Conservation (phyloP, 768 basidiomycete genomes). For the Naganishia antarctica region DNA sequence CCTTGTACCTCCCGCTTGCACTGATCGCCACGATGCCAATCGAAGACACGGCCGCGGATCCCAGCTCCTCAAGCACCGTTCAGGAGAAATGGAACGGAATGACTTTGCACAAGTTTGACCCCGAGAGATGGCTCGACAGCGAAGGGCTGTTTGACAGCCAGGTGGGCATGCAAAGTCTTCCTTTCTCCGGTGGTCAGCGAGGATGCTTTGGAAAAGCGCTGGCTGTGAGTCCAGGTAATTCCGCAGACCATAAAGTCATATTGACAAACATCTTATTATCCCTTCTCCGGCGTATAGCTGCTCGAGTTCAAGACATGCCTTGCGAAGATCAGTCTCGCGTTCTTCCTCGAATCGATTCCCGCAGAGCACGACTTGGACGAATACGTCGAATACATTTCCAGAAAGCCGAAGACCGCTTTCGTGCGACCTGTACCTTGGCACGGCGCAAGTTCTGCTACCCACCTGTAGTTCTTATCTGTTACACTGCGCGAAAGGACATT, state of each 20-base stretch:
- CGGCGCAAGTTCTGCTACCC: no score
- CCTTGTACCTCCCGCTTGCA: constrained; percentile 29
- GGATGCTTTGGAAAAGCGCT: constrained; percentile 43
- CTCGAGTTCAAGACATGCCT: constrained; percentile 41
- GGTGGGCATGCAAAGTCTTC: constrained; percentile 37
- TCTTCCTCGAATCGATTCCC: constrained; percentile 41
- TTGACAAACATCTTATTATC: neutral
- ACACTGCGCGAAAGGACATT: no score
- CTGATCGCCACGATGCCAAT: neutral
- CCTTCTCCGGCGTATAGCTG: constrained; percentile 27
- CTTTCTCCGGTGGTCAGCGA: constrained; percentile 40
- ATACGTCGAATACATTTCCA: constrained; percentile 5
- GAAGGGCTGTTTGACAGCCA: constrained; percentile 32
- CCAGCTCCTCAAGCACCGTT: neutral
- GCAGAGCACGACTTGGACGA: neutral
- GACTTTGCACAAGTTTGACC: constrained; percentile 30
- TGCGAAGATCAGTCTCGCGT: constrained; percentile 35
- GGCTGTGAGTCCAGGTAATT: constrained; percentile 33
- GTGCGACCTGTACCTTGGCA: constrained; percentile 14
- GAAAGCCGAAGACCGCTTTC: constrained; percentile 13
- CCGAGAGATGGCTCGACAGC: constrained; percentile 38
- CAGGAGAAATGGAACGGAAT: neutral
- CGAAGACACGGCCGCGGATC: neutral
- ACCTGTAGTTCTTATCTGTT: no score
- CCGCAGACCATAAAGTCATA: no score